Evolutionary conservation across 805 yeast species (phyloP).

Genomic region (Ogataea pilisensis): DNA sequence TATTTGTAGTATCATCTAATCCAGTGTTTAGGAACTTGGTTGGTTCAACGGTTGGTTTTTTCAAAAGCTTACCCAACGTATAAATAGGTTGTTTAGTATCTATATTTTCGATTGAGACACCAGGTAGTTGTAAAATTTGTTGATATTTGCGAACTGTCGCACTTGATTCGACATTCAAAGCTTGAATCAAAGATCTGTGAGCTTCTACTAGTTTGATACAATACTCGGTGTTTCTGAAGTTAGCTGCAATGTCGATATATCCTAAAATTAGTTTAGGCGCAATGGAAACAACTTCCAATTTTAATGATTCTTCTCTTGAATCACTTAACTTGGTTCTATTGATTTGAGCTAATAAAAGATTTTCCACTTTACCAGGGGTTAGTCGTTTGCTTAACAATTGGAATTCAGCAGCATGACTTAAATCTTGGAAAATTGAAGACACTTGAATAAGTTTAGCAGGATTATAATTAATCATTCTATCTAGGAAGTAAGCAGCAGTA

Average conservation of each 20-base stretch:
- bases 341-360: slow-evolving; percentile 54
- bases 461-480: slow-evolving; percentile 66
- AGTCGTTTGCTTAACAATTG: slow-evolving; percentile 36
- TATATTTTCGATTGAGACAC: slow-evolving; percentile 49
- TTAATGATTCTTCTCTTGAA: slow-evolving; percentile 36
- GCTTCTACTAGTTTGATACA: slow-evolving; percentile 59
- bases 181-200: slow-evolving; percentile 71
- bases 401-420: slow-evolving; percentile 68
- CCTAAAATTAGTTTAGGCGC: slow-evolving; percentile 67
- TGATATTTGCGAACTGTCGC: slow-evolving; percentile 44
- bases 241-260: slow-evolving; percentile 74
- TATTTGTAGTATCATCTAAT: slow-evolving; percentile 26
- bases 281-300: slow-evolving; percentile 54
- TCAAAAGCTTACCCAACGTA: slow-evolving; percentile 67
- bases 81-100: slow-evolving; percentile 48
- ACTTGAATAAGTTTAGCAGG: slow-evolving; percentile 64
- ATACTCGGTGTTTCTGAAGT: slow-evolving; percentile 70
- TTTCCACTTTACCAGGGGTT: slow-evolving; percentile 44
- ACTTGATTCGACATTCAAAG: slow-evolving; percentile 43
- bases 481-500: slow-evolving; percentile 78
- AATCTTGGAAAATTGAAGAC: slow-evolving; percentile 51
- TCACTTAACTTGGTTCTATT: slow-evolving; percentile 39
- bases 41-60: slow-evolving; percentile 52
- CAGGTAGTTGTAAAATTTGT: slow-evolving; percentile 79
- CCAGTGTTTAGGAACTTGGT: slow-evolving; percentile 52